Base-by-base conservation (phyloP, 352 stramenopile genomes). In the Phytopythium ostracodes region DNA sequence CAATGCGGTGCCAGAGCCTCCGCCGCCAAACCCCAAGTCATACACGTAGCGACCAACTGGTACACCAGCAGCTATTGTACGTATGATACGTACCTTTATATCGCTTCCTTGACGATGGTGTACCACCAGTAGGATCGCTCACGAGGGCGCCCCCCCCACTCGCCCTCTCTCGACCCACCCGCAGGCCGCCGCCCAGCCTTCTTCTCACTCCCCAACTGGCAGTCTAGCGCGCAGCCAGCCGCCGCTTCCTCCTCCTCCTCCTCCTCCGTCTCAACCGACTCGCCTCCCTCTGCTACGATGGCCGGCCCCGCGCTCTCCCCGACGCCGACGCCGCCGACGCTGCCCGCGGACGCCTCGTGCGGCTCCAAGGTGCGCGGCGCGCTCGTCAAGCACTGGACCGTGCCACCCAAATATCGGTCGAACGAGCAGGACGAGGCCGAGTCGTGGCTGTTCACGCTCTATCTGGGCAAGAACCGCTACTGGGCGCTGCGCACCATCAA, bases 371-470 rank as follows among this genome's bases (percentile, higher is more conserved):
- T 75, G 51, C 64, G 62, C 4, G 64, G 67, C 4, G 60, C 60
- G 1, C 44, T 82, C 20, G 36, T 67, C 12, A 72, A 81, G 50
- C 72, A 89, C 62, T 89, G 77, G 77, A 89, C 80, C 4, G 71
- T 86, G 11, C 35, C 66, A 31, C 64, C 46, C 3, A 83, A 79
- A n/a, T 59, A 55, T 14, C 79, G 79, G 59, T 81, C 79, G 1
- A 53, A 65, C 1, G 76, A 84, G 56, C 76, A 89, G 54, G 75
- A 87, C 36, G 77, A 85, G 44, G 79, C 79, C n/a, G 79, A 89
- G 60, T 68, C 80, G 51, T 79, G 77, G 67, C 65, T 89, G 0
- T 66, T 89, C 53, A 84, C 76, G 50, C 67, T 87, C 53, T 86
- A 84, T 63, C 40, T 84, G 1, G 76, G 76, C 65, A 84, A 87